phyloP scores from a whole-genome alignment of 768 basidiomycete genomes.

The Boletus insuetus region DNA sequence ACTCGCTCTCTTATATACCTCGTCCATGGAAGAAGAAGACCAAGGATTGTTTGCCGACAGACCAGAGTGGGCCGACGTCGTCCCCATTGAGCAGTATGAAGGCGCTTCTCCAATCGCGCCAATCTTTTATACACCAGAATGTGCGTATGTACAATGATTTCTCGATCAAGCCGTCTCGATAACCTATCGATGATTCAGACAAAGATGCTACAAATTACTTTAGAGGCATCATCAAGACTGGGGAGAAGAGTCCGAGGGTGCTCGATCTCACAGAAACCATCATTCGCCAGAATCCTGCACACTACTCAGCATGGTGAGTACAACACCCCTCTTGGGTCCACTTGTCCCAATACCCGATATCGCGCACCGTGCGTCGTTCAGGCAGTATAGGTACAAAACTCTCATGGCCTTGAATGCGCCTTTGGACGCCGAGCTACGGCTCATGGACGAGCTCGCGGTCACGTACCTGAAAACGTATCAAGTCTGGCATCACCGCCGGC shows the following conservation, averaged over 20 bases:
- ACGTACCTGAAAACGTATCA: conserved; percentile 93
- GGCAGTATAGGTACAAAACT: conserved; percentile 95
- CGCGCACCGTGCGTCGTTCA: conserved; percentile 29
- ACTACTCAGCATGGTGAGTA: conserved; percentile 92
- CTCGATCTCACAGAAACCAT: conserved; percentile 86
- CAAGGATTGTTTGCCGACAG: conserved; percentile 52
- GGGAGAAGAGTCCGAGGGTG: conserved; percentile 78
- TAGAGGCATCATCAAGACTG: conserved; percentile 72
- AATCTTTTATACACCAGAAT: conserved; percentile 88
- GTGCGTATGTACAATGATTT: conserved; percentile 45
- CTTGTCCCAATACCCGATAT: neutral
- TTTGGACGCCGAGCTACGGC: conserved; percentile 70
- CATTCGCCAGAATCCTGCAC: conserved; percentile 90
- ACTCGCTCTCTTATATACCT: too few relatives aligned
- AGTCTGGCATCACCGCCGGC: conserved; percentile 92
- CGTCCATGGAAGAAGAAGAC: conserved; percentile 16
- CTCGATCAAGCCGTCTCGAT: conserved; percentile 6
- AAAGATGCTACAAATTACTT: conserved; percentile 93
- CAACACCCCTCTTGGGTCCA: neutral
- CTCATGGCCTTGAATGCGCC: conserved; percentile 64
- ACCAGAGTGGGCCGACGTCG: conserved; percentile 78
- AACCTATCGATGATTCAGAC: conserved; percentile 48
- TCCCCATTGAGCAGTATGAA: conserved; percentile 80
- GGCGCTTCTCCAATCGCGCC: conserved; percentile 76
- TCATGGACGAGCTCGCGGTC: conserved; percentile 87